Base-by-base conservation (phyloP, 140 eudicot species). In the Anethum foeniculum region DNA sequence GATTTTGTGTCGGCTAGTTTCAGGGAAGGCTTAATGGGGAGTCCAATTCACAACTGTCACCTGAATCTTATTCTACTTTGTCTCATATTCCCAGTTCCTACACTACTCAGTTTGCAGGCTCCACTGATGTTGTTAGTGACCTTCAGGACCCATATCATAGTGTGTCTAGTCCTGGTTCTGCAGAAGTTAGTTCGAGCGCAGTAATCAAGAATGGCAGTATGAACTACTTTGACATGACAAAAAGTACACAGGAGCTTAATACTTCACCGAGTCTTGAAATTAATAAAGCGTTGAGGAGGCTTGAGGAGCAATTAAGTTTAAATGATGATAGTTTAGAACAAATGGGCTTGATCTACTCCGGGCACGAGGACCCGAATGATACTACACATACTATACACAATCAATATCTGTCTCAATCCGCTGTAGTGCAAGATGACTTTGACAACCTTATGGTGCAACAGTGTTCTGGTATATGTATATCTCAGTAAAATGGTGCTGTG, bases 221-320 rank as follows among this genome's bases (percentile, higher is more conserved):
- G 47, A 87, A 87, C 79, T 85, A 80, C 62, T 83, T 80, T 75
- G 85, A 84, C 75, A 43, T 38, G 74, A 47, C 71, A 64, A 88
- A 81, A 83, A 84, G 74, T 84, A 77, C 81, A 32, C 84, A 83
- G 65, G 86, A 81, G 78, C 52, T 75, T 75, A 77, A 74, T 32
- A 83, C 80, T 80, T 80, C 92, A 49, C 80, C 91, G 8, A 82
- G 75, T 76, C 79, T 80, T 78, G 95, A 92, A 52, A 60, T 88
- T 58, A 88, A 75, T 88, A 89, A 88, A 74, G 96, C 98, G 34
- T 75, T 93, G 81, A 81, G 87, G 82, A 83, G 85, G 85, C 90
- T 95, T 71, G 89, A 93, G 86, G 92, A 87, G 82, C 97, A 95
- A 83, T 84, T 95, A 81, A 95, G 99, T 85, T 89, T 95, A 84